Evolutionary conservation across 2,329 filamentous ascomycete species (phyloP).

Genomic region (Sporothrix variecibatus): DNA sequence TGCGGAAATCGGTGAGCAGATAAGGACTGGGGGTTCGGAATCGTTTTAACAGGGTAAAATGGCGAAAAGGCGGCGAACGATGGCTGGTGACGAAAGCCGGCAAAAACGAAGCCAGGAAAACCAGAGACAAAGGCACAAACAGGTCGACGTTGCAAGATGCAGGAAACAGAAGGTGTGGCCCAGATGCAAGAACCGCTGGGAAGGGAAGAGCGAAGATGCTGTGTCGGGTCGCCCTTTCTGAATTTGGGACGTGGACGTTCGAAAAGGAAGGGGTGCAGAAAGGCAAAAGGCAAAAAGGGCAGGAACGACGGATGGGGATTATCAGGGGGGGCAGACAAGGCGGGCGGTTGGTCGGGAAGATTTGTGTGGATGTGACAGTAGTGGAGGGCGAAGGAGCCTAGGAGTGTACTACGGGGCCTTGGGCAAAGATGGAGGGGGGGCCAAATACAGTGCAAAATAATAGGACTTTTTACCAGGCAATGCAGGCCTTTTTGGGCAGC

Average conservation of each 20-base stretch:
- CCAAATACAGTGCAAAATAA: not conserved
- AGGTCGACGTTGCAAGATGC: conserved; percentile 11
- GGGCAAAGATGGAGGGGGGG: conserved; percentile 19
- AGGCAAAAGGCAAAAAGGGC: conserved; percentile 14
- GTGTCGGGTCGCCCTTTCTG: conserved; percentile 22
- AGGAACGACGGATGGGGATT: conserved; percentile 15
- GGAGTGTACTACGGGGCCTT: not conserved
- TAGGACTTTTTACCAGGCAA: not conserved
- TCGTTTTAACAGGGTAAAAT: not conserved
- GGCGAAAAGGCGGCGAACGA: conserved; percentile 3
- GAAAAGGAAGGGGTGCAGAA: not conserved
- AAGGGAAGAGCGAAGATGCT: not conserved
- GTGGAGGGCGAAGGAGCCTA: conserved; percentile 17
- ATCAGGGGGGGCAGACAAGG: conserved; percentile 21
- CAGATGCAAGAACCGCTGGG: not conserved
- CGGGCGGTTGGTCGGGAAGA: conserved; percentile 26
- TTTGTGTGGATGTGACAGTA: conserved; percentile 22
- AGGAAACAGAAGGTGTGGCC: not conserved
- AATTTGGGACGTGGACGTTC: conserved; percentile 19
- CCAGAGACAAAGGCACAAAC: not conserved
- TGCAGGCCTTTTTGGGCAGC: not conserved
- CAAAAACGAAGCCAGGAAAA: not conserved
- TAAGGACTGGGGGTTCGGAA: not conserved
- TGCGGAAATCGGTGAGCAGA: conserved; percentile 3
- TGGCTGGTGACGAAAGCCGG: not conserved